phyloP scores from a whole-genome alignment of 1,284 basidiomycete species.

The Coriolopsis trogii region DNA sequence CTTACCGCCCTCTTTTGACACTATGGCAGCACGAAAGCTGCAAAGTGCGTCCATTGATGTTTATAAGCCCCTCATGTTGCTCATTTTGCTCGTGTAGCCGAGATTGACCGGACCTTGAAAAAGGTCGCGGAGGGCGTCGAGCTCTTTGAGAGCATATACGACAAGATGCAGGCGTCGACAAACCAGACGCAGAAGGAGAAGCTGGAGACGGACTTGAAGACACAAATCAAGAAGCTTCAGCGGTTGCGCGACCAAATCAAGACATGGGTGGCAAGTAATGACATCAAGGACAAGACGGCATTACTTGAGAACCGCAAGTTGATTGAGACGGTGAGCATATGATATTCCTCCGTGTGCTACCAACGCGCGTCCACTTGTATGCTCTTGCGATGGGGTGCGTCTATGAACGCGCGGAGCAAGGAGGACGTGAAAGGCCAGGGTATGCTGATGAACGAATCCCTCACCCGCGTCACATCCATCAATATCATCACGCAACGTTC shows the following conservation, averaged over 20 bases:
- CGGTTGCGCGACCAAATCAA: slow-evolving; percentile 98
- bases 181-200: slow-evolving; percentile 98
- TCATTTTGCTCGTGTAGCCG: slow-evolving; percentile 56
- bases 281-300: slow-evolving; percentile 98
- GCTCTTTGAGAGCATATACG: slow-evolving; percentile 93
- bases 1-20: slow-evolving; percentile 33
- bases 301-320: slow-evolving; percentile 93
- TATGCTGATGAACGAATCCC: slow-evolving; percentile 21
- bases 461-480: slow-evolving; percentile 10
- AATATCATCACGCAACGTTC: slow-evolving; percentile 18
- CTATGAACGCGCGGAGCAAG: slow-evolving; percentile 4
- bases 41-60: slow-evolving; percentile 61
- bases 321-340: slow-evolving; percentile 90
- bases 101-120: slow-evolving; percentile 96
- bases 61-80: background rate
- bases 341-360: too few relatives aligned
- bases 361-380: slow-evolving; percentile 7
- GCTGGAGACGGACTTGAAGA: slow-evolving; percentile 92
- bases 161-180: slow-evolving; percentile 93
- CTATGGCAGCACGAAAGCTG: slow-evolving; percentile 82
- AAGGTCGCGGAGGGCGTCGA: slow-evolving; percentile 94
- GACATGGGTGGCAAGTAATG: slow-evolving; percentile 97
- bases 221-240: slow-evolving; percentile 99
- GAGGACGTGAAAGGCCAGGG: slow-evolving; percentile 16
- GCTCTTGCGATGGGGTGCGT: slow-evolving; percentile 5